Evolutionary conservation across 2,329 filamentous ascomycete genomes (phyloP).

Genomic region (Neofusicoccum cordaticola): DNA sequence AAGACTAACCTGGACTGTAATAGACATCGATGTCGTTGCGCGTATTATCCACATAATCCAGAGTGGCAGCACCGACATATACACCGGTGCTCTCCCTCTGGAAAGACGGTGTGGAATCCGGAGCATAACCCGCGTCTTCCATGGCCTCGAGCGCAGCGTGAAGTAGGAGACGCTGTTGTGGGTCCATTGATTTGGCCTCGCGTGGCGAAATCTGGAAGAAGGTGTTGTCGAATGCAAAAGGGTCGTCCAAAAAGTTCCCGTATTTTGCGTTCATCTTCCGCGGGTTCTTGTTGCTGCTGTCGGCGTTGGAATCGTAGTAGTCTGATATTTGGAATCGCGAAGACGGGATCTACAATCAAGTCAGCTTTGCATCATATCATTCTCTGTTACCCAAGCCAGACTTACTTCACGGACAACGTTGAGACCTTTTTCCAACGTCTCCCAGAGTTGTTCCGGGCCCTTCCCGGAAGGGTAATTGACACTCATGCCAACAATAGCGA

Average conservation of each 20-base stretch:
- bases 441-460: background rate
- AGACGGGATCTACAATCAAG: background rate
- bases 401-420: background rate
- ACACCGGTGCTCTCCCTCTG: conserved; percentile 27
- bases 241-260: conserved; percentile 17
- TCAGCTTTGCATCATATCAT: no score
- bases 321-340: background rate
- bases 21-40: conserved; percentile 4
- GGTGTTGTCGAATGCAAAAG: conserved; percentile 2
- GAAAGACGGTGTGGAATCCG: conserved; percentile 24
- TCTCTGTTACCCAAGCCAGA: no score
- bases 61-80: conserved; percentile 31
- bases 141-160: conserved; percentile 10
- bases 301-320: background rate
- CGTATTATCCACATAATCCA: conserved; percentile 34
- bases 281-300: background rate
- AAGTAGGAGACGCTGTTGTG: conserved; percentile 20
- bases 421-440: background rate
- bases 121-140: conserved; percentile 23
- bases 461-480: background rate
- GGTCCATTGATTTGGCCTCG: conserved; percentile 12
- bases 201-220: conserved; percentile 15
- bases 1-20: background rate
- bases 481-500: conserved; percentile 1
- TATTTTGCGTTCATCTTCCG: background rate